These are phyloP conservation scores for Chlorella sp. DNA, from an alignment of 139 green algal genomes.

Conservation along the genomic window DNA sequence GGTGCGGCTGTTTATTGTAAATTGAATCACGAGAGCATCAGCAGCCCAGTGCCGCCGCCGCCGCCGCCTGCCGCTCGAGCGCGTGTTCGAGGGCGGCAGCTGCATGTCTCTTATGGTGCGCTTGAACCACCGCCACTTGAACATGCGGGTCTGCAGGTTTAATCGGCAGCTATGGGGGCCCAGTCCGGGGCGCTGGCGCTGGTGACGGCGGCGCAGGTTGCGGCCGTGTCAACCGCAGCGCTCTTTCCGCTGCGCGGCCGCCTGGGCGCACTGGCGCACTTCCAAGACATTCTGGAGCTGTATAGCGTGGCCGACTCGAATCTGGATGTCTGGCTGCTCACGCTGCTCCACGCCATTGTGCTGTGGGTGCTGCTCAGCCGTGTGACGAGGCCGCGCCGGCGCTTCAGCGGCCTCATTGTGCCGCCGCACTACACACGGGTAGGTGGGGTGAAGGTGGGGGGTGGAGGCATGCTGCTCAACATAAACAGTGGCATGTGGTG, in stretches of 20 bases:
- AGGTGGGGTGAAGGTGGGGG: not conserved
- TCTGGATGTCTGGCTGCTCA: slow-evolving; percentile 61
- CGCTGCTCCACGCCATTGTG: slow-evolving; percentile 14
- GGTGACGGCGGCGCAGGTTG: not conserved
- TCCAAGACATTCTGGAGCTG: not conserved
- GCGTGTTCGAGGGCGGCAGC: no score
- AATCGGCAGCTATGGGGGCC: no score
- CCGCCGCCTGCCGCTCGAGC: no score
- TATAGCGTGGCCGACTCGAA: slow-evolving; percentile 56
- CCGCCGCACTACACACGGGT: slow-evolving; percentile 3
- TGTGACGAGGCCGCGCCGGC: not conserved
- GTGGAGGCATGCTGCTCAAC: not conserved
- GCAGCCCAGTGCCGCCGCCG: no score
- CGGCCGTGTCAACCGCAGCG: not conserved
- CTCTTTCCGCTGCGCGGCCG: slow-evolving; percentile 24
- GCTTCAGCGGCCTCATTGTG: slow-evolving; percentile 17
- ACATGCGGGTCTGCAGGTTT: no score
- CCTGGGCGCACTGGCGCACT: not conserved
- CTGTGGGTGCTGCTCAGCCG: slow-evolving; percentile 29
- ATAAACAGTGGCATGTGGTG: not conserved
- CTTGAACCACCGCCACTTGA: no score
- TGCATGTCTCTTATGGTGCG: no score
- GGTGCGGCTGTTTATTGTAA: no score
- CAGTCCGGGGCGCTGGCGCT: not conserved
- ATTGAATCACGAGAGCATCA: no score